Conservation (phyloP, 2,329 filamentous ascomycete genomes). For the Botrytis deweyae region DNA sequence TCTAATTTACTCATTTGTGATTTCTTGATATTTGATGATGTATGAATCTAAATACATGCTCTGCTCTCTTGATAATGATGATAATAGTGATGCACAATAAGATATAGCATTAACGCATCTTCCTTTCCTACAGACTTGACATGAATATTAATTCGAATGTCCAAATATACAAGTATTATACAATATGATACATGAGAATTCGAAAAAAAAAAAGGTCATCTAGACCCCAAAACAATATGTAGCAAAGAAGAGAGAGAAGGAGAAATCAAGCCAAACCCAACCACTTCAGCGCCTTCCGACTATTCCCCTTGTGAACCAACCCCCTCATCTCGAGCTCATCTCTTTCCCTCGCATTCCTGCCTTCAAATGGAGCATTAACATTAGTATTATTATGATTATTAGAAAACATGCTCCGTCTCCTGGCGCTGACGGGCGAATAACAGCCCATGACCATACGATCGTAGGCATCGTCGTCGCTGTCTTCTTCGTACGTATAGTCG, state of each 20-base stretch:
- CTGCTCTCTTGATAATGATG: not conserved
- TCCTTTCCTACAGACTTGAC: not conserved
- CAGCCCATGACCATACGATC: conserved; percentile 39
- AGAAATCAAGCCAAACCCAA: conserved; percentile 38
- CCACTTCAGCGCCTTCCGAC: conserved; percentile 43
- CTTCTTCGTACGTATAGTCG: conserved; percentile 29
- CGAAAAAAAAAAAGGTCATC: not conserved
- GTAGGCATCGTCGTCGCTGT: conserved; percentile 39
- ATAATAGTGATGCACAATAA: not conserved
- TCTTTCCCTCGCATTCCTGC: not conserved
- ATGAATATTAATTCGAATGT: not conserved
- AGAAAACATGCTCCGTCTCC: conserved; percentile 17
- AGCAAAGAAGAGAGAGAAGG: not conserved
- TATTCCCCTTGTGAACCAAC: conserved; percentile 28
- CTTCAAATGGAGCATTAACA: not conserved
- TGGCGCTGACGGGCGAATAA: conserved; percentile 25
- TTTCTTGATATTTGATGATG: not conserved
- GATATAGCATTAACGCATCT: not conserved
- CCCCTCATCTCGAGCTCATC: conserved; percentile 19
- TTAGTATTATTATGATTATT: conserved; percentile 1
- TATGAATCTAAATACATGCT: not conserved
- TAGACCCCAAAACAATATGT: not conserved
- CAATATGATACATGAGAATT: not conserved
- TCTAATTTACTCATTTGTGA: not conserved
- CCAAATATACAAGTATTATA: not conserved